Evolutionary conservation across 306 rosid genomes (phyloP), one percentile per base, ranked within the genome.

Genomic region (Quercus cerris): DNA sequence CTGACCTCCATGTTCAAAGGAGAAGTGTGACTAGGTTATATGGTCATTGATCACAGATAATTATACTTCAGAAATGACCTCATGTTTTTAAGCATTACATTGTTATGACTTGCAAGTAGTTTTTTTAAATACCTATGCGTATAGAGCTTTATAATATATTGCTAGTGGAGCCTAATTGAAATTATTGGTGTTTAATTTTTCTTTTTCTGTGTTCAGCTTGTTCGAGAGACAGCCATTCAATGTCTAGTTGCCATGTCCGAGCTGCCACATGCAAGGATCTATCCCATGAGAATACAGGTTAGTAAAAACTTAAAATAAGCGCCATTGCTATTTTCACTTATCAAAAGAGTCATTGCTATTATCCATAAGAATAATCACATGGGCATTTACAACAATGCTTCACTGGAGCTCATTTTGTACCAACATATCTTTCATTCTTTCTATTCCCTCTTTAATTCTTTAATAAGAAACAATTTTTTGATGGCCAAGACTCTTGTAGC

Each of bases 201-300:
- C 44, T 57, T 27, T 69, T 67, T 74, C 38, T 61, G 56, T 75
- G 19, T 82, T 82, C 90, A 95, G 99, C 91, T 93, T 86, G 99
- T 95, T 67, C 91, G 99, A 77, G 98, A 95, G 89, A 91, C 98
- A 11, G 94, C 93, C 58, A 84, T 91, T 73, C 98, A 93, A 82
- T 93, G 97, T 86, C 95, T 95, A 33, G 78, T 84, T 80, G 98
- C 96, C 71, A 84, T 89, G 86, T 90, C 98, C 2, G 89, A 86
- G 89, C 86, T 95, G 73, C 99, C 99, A 28, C 88, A 93, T 80
- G 79, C 79, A 25, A 86, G 91, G 73, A 93, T 93, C 80, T 95
- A 89, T 75, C 99, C 99, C 51, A 74, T 93, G 92, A 93, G 94
- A 86, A 57, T 80, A 63, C 97, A 90, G 99, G 99, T 90, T 52